These are phyloP conservation scores for Medicago ruthenica DNA, from an alignment of 306 rosid species.

Conservation along the genomic window DNA sequence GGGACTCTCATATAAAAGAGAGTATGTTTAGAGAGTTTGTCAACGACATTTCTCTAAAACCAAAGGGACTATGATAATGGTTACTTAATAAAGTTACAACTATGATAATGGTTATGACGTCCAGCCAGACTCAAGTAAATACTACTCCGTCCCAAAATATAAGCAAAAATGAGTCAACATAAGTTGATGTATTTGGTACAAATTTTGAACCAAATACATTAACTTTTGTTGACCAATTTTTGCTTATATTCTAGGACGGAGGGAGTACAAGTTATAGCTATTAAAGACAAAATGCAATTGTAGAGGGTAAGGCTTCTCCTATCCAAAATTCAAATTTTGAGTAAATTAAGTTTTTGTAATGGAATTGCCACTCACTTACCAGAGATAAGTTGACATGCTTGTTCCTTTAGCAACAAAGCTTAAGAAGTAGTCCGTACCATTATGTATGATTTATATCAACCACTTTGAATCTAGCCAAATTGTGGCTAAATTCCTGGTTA, in stretches of 20 bases:
- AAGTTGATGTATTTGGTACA: too few species aligned
- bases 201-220: too few species aligned
- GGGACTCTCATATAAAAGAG: not conserved
- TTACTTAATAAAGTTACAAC: constrained; percentile 2
- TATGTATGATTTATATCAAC: not conserved
- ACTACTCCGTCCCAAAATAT: too few species aligned
- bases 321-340: constrained; percentile 7
- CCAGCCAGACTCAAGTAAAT: constrained; percentile 12
- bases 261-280: constrained; percentile 30
- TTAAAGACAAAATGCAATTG: constrained; percentile 13
- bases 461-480: constrained; percentile 1
- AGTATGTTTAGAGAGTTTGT: not conserved
- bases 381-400: not conserved
- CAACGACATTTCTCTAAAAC: not conserved
- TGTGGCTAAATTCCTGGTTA: not conserved
- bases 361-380: not conserved
- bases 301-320: constrained; percentile 14
- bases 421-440: not conserved
- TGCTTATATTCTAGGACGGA: too few species aligned
- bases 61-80: constrained; percentile 3
- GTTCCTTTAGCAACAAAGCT: not conserved
- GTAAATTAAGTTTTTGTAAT: not conserved
- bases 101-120: not conserved
- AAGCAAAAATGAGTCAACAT: too few species aligned
- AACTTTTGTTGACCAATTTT: too few species aligned